phyloP scores from a whole-genome alignment of 306 rosid species.

The Sesbania bispinosa region DNA sequence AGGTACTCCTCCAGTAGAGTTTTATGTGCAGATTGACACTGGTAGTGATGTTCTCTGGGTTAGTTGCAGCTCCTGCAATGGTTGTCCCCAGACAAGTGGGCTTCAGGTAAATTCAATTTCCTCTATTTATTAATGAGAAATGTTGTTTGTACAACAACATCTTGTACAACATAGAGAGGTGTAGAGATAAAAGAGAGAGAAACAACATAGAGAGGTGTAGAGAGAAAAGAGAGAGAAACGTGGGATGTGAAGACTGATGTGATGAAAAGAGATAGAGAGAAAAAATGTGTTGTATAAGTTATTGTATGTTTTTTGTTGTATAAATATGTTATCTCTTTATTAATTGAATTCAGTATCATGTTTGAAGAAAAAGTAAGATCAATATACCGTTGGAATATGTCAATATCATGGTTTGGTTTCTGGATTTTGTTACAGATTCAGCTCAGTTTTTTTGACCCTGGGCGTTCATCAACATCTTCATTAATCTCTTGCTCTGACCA shows the following conservation, averaged over 20 bases:
- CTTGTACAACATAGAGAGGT: too few species aligned
- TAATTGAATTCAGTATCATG: conserved; percentile 19
- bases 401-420: conserved; percentile 19
- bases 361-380: not conserved
- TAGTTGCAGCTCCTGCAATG: conserved; percentile 78
- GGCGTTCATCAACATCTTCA: conserved; percentile 71
- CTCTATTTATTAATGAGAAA: not conserved
- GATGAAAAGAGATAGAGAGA: too few species aligned
- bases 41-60: conserved; percentile 99
- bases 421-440: conserved; percentile 53
- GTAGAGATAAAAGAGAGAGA: too few species aligned
- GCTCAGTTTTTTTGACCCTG: conserved; percentile 65
- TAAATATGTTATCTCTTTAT: too few species aligned
- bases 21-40: conserved; percentile 91
- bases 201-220: too few species aligned
- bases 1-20: conserved; percentile 91
- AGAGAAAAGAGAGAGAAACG: too few species aligned
- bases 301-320: too few species aligned
- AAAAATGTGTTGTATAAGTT: too few species aligned
- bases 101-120: conserved; percentile 55
- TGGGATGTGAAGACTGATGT: too few species aligned
- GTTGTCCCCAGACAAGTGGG: conserved; percentile 90
- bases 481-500: conserved; percentile 71
- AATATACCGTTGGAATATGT: not conserved
- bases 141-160: too few species aligned